These are phyloP conservation scores for Phytophthora pseudosyringae DNA, from an alignment of 352 stramenopile genomes.

Conservation along the genomic window DNA sequence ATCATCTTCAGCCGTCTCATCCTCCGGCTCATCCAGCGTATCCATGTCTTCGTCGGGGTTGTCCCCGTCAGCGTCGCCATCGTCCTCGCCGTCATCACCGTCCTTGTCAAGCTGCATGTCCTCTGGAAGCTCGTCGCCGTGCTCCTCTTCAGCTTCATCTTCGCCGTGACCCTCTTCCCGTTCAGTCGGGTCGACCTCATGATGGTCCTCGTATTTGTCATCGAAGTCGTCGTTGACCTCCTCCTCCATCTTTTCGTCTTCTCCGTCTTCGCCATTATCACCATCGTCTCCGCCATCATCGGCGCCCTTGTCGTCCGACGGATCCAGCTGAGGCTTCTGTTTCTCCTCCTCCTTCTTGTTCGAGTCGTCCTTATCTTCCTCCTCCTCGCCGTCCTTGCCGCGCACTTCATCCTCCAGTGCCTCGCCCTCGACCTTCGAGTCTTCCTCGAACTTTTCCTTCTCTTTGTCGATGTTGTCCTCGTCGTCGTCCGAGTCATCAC, in stretches of 20 bases:
- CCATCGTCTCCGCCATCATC: constrained; percentile 41
- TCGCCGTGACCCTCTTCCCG: constrained; percentile 60
- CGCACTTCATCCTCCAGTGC: constrained; percentile 89
- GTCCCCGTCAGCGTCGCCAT: constrained; percentile 45
- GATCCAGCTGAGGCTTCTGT: constrained; percentile 58
- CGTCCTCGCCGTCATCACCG: constrained; percentile 45
- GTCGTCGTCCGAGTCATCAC: constrained; percentile 91
- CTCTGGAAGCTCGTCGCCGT: constrained; percentile 80
- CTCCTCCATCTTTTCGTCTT: constrained; percentile 78
- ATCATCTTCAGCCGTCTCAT: constrained; percentile 46
- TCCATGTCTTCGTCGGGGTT: constrained; percentile 62
- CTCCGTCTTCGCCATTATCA: constrained; percentile 43
- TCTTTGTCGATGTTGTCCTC: constrained; percentile 97
- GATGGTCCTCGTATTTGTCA: constrained; percentile 84
- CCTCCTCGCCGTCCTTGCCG: constrained; percentile 89
- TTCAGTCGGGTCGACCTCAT: constrained; percentile 64
- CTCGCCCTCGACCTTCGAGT: constrained; percentile 82
- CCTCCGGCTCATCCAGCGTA: constrained; percentile 61
- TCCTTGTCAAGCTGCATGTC: constrained; percentile 88
- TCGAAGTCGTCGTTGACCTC: constrained; percentile 93
- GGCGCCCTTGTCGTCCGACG: constrained; percentile 48
- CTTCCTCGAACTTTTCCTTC: constrained; percentile 94
- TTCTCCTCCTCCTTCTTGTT: constrained; percentile 57
- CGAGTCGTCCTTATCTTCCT: constrained; percentile 69
- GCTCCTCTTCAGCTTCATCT: constrained; percentile 67